These are phyloP conservation scores for Quercus gilva DNA, from an alignment of 306 rosid genomes.

Conservation along the genomic window DNA sequence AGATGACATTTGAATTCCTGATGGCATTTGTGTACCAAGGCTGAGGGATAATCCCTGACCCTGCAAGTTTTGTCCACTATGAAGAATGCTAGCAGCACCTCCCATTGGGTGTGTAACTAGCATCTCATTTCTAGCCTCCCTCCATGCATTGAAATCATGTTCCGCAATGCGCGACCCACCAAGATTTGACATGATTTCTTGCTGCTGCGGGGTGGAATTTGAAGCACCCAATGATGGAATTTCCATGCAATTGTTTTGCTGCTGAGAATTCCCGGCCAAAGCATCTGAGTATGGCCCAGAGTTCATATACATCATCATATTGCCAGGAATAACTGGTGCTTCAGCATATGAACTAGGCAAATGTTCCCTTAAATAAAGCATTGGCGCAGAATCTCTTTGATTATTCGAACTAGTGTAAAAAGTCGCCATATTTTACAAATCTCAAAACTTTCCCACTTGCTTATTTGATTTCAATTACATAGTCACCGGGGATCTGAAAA, in stretches of 20 bases:
- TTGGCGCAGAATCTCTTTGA: conserved; percentile 44
- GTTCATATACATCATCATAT: conserved; percentile 58
- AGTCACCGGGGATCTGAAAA: conserved; percentile 13
- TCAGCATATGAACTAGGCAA: conserved; percentile 53
- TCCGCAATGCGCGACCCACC: conserved; percentile 41
- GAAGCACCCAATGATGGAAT: conserved; percentile 45
- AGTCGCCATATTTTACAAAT: conserved; percentile 52
- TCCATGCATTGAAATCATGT: conserved; percentile 59
- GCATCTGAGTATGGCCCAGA: conserved; percentile 43
- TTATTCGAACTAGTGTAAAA: conserved; percentile 46
- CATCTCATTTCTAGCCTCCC: conserved; percentile 56
- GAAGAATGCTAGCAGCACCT: conserved; percentile 38
- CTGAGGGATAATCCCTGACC: conserved; percentile 76
- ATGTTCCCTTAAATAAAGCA: conserved; percentile 55
- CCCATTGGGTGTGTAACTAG: conserved; percentile 41
- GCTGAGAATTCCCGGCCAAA: conserved; percentile 46
- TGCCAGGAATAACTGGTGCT: conserved; percentile 46
- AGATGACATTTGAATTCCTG: conserved; percentile 57
- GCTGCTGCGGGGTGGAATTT: conserved; percentile 45
- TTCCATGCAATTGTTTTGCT: conserved; percentile 47
- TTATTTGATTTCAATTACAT: conserved; percentile 11
- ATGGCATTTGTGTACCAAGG: conserved; percentile 59
- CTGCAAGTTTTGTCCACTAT: conserved; percentile 53
- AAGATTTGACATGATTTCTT: conserved; percentile 47
- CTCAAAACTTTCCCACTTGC: conserved; percentile 22